Base-by-base conservation (phyloP, 2,329 filamentous ascomycete species). In the Aspergillus glaucus region DNA sequence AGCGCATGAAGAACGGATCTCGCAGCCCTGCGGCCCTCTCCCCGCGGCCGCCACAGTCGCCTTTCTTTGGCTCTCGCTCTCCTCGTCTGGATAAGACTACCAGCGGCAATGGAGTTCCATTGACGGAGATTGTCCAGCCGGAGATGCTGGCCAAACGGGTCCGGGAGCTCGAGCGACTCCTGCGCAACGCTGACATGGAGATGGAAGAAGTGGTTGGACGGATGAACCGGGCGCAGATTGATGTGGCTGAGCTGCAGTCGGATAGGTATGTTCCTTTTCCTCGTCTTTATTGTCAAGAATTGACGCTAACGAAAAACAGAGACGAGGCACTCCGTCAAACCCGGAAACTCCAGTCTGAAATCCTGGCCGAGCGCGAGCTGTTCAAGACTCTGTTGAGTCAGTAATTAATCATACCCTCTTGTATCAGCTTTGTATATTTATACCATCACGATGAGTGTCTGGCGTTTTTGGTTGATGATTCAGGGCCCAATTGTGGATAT, bases 151-250 rank as follows among this genome's bases (percentile, higher is more conserved):
- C 90, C 65, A 80, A 82, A 51, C 84, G 86, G 52, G 88, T 97
- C 6, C 75, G 82, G 49, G 89, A 95, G 70, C 81, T 98, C 2
- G 93, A 98, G 74, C 84, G 82, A 60, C 86, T 91, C 14, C 76
- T 94, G 10, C 71, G 79, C 4, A 81, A 88, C 55, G 86, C 88
- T 14, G 88, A 93, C 61, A 74, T 75, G 44, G 87, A 92, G 70
- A 92, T 93, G 86, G 82, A 88, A 63, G 84, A 88, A 67, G 88
- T 93, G 6, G 86, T 94, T 6, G 77, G 84, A 51, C 79, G 86
- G 54, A 92, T 94, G 84, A 92, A 88, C 69, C 76, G 77, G 58
- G 87, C 87, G 8, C 88, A 93, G 72, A 87, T 91, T 59, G 86
- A 91, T 70, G 88, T 93, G 49, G 81, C 87, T 62, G 81, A 88